Evolutionary conservation across 2,329 filamentous ascomycete species (phyloP).

Genomic region (Emergomyces africanus): DNA sequence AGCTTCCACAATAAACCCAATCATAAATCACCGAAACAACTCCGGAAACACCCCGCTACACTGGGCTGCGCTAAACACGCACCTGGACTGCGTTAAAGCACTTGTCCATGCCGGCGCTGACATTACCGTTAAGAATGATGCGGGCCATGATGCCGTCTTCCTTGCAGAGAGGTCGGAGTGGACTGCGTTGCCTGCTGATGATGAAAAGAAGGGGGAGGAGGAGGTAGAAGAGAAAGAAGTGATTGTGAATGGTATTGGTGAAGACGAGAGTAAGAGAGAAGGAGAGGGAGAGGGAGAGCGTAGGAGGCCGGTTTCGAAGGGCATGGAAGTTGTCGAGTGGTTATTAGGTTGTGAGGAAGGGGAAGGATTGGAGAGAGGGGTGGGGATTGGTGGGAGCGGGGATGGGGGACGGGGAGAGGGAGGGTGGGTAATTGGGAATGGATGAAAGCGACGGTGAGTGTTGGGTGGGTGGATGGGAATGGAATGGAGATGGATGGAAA

Average conservation of each 20-base stretch:
- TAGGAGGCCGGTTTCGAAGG: constrained; percentile 20
- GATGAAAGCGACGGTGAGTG: no score
- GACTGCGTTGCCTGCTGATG: constrained; percentile 34
- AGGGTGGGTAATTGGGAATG: no score
- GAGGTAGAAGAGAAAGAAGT: constrained; percentile 10
- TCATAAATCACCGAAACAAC: constrained; percentile 50
- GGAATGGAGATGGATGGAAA: no score
- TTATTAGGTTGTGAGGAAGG: constrained; percentile 27
- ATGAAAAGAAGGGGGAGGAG: constrained; percentile 11
- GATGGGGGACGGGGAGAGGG: no score
- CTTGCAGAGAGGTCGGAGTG: constrained; percentile 60
- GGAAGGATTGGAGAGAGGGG: constrained; percentile 20
- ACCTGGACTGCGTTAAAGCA: constrained; percentile 64
- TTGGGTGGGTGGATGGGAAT: no score
- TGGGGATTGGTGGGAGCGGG: constrained; percentile 5
- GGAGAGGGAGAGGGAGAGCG: constrained; percentile 9
- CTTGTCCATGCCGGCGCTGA: constrained; percentile 67
- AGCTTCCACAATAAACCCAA: constrained; percentile 13
- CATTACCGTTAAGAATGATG: constrained; percentile 64
- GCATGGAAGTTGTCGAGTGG: constrained; percentile 31
- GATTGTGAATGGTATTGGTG: constrained; percentile 9
- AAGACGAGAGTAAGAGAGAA: constrained; percentile 5
- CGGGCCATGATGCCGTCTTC: constrained; percentile 69
- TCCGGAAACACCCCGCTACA: constrained; percentile 86
- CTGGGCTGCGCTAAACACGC: constrained; percentile 85